Evolutionary conservation across 352 stramenopile species (phyloP).

Genomic region (Globisporangium yorkense): DNA sequence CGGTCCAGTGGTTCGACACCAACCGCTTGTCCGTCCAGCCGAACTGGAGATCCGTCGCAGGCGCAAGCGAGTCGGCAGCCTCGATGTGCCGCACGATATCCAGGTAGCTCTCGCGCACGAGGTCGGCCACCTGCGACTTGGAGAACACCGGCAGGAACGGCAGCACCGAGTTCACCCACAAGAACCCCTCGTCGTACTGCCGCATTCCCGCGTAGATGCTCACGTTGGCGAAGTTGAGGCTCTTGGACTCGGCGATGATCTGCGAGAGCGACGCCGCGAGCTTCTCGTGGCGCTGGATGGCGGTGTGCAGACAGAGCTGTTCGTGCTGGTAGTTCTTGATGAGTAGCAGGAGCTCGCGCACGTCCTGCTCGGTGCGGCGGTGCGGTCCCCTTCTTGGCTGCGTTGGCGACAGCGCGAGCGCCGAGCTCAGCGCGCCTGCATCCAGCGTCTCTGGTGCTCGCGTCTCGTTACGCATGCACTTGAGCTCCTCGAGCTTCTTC

Average conservation of each 20-base stretch:
- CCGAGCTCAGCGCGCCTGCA: too few relatives aligned
- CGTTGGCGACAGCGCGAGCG: too few relatives aligned
- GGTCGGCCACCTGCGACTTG: neutral
- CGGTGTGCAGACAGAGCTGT: neutral
- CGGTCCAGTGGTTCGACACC: conserved; percentile 4
- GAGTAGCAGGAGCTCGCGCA: neutral
- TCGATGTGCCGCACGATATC: conserved; percentile 13
- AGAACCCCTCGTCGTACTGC: conserved; percentile 8
- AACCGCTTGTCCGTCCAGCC: conserved; percentile 24
- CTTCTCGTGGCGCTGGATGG: neutral
- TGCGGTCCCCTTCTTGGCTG: too few relatives aligned
- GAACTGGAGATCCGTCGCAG: conserved; percentile 17
- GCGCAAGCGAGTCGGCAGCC: conserved; percentile 2
- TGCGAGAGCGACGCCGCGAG: neutral
- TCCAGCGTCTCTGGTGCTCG: too few relatives aligned
- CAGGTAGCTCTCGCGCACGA: conserved; percentile 4
- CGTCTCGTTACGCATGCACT: too few relatives aligned
- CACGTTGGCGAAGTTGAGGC: neutral
- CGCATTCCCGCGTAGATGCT: neutral
- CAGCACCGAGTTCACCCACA: conserved; percentile 16
- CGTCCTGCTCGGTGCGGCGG: neutral
- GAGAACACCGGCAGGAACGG: conserved; percentile 11
- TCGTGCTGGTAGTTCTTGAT: neutral
- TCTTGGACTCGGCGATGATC: neutral
- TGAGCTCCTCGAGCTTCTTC: too few relatives aligned